A percentile compares a stretch with the other conserved stretches of the same genome.
Evolutionary conservation across 2,329 filamentous ascomycete genomes (phyloP).

Genomic region (Juglanconis oblonga): DNA sequence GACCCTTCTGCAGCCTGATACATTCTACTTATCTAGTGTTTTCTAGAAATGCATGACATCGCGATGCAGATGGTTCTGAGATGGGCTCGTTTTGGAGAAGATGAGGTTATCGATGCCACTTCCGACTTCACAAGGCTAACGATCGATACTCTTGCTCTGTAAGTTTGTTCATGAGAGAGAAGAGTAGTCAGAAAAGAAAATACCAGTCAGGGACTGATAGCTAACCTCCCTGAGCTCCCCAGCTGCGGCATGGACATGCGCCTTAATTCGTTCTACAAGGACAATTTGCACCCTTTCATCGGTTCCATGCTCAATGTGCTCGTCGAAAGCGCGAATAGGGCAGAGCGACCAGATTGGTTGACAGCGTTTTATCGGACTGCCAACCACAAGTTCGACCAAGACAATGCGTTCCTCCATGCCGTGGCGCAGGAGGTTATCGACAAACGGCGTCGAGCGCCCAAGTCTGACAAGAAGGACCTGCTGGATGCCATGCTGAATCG

Average conservation of each 20-base stretch:
- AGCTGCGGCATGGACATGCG: slow-evolving; percentile 19
- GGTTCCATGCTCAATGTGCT: slow-evolving; percentile 14
- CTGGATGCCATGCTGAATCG: slow-evolving; percentile 19
- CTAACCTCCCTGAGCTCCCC: neutral
- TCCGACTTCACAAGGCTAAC: neutral
- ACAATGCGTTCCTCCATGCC: slow-evolving; percentile 10
- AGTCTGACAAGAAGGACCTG: slow-evolving; percentile 16
- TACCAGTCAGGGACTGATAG: neutral
- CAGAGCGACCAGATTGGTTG: slow-evolving; percentile 8
- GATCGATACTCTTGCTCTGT: neutral
- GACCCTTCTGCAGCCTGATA: neutral
- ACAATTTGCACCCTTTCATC: slow-evolving; percentile 16
- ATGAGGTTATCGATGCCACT: neutral
- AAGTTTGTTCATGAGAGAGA: neutral
- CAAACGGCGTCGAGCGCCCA: slow-evolving; percentile 13
- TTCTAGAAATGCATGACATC: slow-evolving; percentile 44
- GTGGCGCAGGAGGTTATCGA: slow-evolving; percentile 18
- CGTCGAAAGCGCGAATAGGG: slow-evolving; percentile 13
- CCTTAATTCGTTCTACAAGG: slow-evolving; percentile 20
- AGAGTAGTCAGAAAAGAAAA: neutral
- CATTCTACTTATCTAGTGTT: neutral
- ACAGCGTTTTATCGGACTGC: slow-evolving; percentile 16
- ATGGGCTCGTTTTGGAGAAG: slow-evolving; percentile 39
- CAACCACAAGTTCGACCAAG: slow-evolving; percentile 5
- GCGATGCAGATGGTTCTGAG: slow-evolving; percentile 49